Base-by-base conservation (phyloP, 1,139 yeast genomes). In the Spathaspora sp. region DNA sequence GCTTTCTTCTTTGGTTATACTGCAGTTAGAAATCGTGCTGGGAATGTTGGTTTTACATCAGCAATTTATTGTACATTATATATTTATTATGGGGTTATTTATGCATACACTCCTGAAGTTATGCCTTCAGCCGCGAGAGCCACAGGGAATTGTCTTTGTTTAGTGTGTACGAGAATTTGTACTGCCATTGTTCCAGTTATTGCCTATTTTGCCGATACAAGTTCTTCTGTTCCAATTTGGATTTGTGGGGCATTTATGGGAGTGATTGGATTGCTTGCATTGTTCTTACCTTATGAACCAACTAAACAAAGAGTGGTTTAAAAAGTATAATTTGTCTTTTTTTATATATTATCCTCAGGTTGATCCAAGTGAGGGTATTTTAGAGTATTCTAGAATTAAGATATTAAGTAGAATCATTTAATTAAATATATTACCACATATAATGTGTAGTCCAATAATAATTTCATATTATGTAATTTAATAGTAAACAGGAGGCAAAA, bases 1-100 rank as follows among this genome's bases (percentile, higher is more conserved):
- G 71, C 69, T 0, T 57, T 66, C 43, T 60, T 68, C 44, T 67
- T 68, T 48, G 73, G 67, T 13, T 67, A 66, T 50, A 68, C 72
- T 6, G 62, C 62, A 7, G 63, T 68, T 23, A 56, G 56, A 41
- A 66, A 60, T 20, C 61, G 61, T 46, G 59, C 60, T 8, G 57
- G 54, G 40, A 65, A 65, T 48, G 64, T 67, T 20, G 72, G 62
- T 1, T 56, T 68, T 39, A 52, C 68, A 10, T 59, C 72, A 4
- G 56, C 63, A 24, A 63, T 66, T 13, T 68, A 62, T 45, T 55
- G 60, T 43, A 59, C 60, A 36, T 53, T 68, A 29, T 65, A 68
- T 51, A 63, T 68, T 40, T 68, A 68, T 51, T 68, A 63, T 43
- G 68, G 67, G 4, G 61, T 65, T 38, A 56, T 68, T 29, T 68